Evolutionary conservation across 2,329 filamentous ascomycete species (phyloP).

Genomic region (Sporothrix protearum): DNA sequence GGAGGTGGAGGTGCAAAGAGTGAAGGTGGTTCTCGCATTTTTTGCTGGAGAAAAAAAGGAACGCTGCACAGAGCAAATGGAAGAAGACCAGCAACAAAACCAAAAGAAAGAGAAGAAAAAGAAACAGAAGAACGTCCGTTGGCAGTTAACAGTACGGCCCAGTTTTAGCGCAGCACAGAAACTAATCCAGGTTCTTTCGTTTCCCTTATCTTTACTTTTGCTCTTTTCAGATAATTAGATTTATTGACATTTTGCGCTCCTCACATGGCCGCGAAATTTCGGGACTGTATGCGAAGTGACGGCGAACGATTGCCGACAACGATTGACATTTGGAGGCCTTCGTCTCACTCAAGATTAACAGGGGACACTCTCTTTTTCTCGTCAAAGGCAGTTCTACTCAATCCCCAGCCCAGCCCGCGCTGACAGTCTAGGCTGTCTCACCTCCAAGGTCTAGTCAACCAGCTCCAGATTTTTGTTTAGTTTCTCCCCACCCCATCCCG

Average conservation of each 20-base stretch:
- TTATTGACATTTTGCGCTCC: background rate
- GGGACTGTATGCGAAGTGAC: too few relatives aligned
- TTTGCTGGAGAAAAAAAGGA: background rate
- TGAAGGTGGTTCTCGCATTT: background rate
- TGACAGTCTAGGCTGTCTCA: conserved; percentile 3
- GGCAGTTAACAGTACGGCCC: background rate
- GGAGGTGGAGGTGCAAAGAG: background rate
- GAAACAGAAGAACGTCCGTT: background rate
- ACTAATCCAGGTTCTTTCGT: background rate
- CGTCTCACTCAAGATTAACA: background rate
- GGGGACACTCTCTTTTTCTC: background rate
- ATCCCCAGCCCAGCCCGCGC: background rate
- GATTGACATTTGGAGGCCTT: background rate
- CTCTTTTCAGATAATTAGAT: background rate
- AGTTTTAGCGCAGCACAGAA: background rate
- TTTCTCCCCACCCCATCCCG: background rate
- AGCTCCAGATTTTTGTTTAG: background rate
- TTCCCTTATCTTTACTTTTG: background rate
- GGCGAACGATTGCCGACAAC: background rate
- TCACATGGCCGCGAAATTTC: too few relatives aligned
- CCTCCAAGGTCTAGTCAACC: background rate
- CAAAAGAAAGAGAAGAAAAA: too few relatives aligned
- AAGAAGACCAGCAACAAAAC: too few relatives aligned
- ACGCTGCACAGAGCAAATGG: background rate
- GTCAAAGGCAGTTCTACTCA: background rate